Base-by-base conservation (phyloP, 306 rosid genomes). In the Vachellia pachyceras region DNA sequence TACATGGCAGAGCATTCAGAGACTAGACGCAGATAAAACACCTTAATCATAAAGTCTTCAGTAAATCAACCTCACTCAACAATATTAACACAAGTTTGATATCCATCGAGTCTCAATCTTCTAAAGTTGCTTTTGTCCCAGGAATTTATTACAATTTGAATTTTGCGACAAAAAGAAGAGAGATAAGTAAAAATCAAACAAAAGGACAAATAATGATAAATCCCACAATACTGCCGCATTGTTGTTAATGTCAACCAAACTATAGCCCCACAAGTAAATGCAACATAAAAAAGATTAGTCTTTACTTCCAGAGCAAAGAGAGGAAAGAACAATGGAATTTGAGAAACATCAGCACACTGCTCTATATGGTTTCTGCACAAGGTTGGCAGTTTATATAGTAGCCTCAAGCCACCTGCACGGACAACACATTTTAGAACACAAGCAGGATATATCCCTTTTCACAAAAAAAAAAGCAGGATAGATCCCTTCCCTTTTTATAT, bases 301-400 rank as follows among this genome's bases (percentile, higher is more conserved):
- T 29, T 23, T 23, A 70, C 68, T 72, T 84, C 85, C 58, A 80
- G 80, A 80, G 70, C 37, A 58, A 76, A 63, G 73, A 84, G 80
- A 86, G 80, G 80, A 80, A 69, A 73, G 75, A 83, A 70, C 92
- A 85, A 90, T 84, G 79, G 92, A 88, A 85, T 88, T 92, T 86
- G 2, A 29, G 33, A 90, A 85, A 82, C 92, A 89, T 84, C 88
- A 89, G 82, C 85, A 94, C 94, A 84, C 91, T 66, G 78, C 89
- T 90, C 85, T 73, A 78, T 85, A 87, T 86, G 83, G 93, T 80
- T 87, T 80, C 45, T 29, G 74, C 80, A 90, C 86, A 90, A 92
- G 85, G 91, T 89, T 87, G 88, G 83, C 90, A 87, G 88, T 86
- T 86, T 82, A 83, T 82, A 88, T 74, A 36, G 68, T 64, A 76